Percentiles rank a stretch among this genome's conserved stretches.
Conservation (phyloP, 2,329 filamentous ascomycete species). For the Coniochaeta hoffmannii region DNA sequence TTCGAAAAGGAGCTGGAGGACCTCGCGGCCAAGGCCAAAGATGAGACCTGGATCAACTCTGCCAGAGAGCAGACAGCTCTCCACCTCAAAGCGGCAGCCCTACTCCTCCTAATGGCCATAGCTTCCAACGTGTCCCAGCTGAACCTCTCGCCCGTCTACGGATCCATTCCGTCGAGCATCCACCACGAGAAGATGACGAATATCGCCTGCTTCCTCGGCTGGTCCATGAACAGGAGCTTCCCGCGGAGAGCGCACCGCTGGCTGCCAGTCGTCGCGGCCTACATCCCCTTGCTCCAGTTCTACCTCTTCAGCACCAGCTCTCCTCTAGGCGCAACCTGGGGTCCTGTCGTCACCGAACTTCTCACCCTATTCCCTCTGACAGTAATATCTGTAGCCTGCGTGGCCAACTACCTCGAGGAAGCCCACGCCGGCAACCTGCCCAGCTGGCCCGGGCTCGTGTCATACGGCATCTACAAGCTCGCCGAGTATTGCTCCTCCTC, state of each 20-base stretch:
- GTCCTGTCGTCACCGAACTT: constrained; percentile 68
- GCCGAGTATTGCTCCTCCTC: constrained; percentile 32
- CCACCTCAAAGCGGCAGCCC: constrained; percentile 31
- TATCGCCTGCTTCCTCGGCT: constrained; percentile 61
- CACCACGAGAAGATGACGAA: constrained; percentile 64
- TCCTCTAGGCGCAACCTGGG: constrained; percentile 58
- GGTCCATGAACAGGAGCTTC: constrained; percentile 55
- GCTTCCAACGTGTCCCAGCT: constrained; percentile 67
- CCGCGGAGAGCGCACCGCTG: constrained; percentile 46
- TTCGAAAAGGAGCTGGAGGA: constrained; percentile 47
- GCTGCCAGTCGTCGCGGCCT: constrained; percentile 68
- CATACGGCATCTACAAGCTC: constrained; percentile 58
- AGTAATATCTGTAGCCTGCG: constrained; percentile 54
- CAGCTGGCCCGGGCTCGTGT: constrained; percentile 55
- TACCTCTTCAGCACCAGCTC: constrained; percentile 61
- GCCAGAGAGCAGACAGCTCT: constrained; percentile 28
- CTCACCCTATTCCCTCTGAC: constrained; percentile 66
- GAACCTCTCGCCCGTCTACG: constrained; percentile 80
- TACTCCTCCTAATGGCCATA: constrained; percentile 52
- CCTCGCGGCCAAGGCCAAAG: constrained; percentile 37
- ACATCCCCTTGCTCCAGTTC: constrained; percentile 66
- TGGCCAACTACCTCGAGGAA: constrained; percentile 57
- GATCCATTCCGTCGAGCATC: constrained; percentile 67
- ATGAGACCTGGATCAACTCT: constrained; percentile 25
- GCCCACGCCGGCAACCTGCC: constrained; percentile 47